Evolutionary conservation across 1,139 yeast genomes (phyloP), one percentile per base, ranked within the genome.

Genomic region (Taphrina betulina): DNA sequence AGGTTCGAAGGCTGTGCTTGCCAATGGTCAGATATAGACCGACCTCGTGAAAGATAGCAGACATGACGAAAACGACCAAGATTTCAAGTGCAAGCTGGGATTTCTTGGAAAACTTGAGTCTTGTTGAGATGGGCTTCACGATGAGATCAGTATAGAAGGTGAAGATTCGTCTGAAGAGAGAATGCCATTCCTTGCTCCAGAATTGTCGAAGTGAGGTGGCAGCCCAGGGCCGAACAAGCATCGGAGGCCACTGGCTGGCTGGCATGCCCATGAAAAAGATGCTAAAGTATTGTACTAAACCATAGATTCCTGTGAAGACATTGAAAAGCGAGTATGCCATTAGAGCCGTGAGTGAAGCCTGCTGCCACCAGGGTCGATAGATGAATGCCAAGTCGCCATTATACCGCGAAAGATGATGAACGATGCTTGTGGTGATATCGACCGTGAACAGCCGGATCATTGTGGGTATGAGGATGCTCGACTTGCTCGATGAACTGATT

Each of bases 241-340:
- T 29, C 4, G 48, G 48, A 19, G 48, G 48, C 48, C 48, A 43
- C 22, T 43, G 48, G n/a, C 38, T 29, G 10, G 48, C 23, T 7
- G 48, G 26, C 38, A 31, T 29, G 17, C 29, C 29, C 10, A 20
- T 26, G 34, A 29, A 31, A 19, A 17, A 43, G 38, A 43, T 20
- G 19, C 48, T 37, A 14, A 43, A 16, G 22, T 43, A 43, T 28
- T 43, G 48, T 10, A 43, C 28, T 4, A 43, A n/a, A 5, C 48
- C 48, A 31, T 43, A 43, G 12, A 23, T 16, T 4, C 48, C 48
- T 14, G 29, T 36, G 14, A 43, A 43, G 23, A 43, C 23, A 19
- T 31, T 29, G 38, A 43, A 43, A 1, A 43, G 31, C n/a, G 48
- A 43, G 5, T 20, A 12, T 14, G 29, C 48, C 19, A 43, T 20